Conservation (phyloP, 306 rosid species). For the Malus fusca region DNA sequence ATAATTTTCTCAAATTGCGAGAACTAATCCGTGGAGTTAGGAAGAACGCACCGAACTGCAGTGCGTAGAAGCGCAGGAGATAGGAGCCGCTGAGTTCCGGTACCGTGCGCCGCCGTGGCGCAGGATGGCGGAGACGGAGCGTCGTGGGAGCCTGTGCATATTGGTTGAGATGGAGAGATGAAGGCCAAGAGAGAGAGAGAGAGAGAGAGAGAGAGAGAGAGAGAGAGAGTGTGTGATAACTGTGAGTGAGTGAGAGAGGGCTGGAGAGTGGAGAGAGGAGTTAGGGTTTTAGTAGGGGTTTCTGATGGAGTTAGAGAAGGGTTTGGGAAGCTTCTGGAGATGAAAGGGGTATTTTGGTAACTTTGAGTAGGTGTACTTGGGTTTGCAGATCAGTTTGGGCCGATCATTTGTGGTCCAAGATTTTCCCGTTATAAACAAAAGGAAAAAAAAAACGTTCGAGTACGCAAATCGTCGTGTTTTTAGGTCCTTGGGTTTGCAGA, state of each 20-base stretch:
- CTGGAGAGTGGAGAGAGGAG: not conserved
- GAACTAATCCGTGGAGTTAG: not conserved
- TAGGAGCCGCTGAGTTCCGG: slow-evolving; percentile 30
- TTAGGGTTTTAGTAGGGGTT: slow-evolving; percentile 69
- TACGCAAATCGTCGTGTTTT: too few relatives aligned
- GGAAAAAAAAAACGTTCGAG: not conserved
- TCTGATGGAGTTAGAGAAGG: not conserved
- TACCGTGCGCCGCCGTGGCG: slow-evolving; percentile 43
- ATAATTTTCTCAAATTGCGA: not conserved
- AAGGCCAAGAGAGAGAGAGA: not conserved
- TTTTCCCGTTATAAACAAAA: too few relatives aligned
- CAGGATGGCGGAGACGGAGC: slow-evolving; percentile 51
- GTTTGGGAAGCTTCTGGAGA: slow-evolving; percentile 65
- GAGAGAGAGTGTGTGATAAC: not conserved
- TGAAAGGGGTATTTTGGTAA: slow-evolving; percentile 1
- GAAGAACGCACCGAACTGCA: slow-evolving; percentile 24
- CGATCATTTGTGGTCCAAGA: not conserved
- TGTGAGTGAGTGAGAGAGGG: not conserved
- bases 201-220: too few relatives aligned
- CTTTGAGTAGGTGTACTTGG: not conserved
- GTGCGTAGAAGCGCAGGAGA: slow-evolving; percentile 30
- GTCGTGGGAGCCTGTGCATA: slow-evolving; percentile 68
- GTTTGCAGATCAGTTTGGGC: not conserved
- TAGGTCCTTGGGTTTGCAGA: too few relatives aligned
- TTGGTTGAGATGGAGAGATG: not conserved